Conservation (phyloP, 2,329 filamentous ascomycete genomes). For the Magnaporthiopsis rhizophila region DNA sequence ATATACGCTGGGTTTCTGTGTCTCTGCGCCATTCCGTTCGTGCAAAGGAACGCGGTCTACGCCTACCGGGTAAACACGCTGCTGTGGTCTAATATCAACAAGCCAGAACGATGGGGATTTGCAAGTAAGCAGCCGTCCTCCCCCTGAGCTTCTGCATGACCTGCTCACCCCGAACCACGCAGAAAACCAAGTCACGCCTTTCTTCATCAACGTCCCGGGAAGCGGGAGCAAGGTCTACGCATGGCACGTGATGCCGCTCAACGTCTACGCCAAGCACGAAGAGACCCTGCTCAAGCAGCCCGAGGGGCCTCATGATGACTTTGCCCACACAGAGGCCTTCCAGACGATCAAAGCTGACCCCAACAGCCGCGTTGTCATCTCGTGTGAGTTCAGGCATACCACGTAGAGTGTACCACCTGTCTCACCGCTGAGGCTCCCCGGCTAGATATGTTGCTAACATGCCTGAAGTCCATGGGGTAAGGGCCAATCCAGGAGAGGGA, state of each 20-base stretch:
- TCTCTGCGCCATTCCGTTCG: slow-evolving; percentile 55
- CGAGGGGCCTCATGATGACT: slow-evolving; percentile 41
- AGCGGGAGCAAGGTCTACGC: slow-evolving; percentile 76
- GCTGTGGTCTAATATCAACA: slow-evolving; percentile 59
- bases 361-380: slow-evolving; percentile 54
- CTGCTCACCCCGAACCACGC: neutral
- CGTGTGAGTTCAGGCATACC: slow-evolving; percentile 37
- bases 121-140: slow-evolving; percentile 47
- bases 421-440: slow-evolving; percentile 6
- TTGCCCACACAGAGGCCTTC: slow-evolving; percentile 51
- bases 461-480: slow-evolving; percentile 52
- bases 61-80: slow-evolving; percentile 65
- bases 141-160: neutral
- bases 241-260: slow-evolving; percentile 83
- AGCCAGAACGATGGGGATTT: slow-evolving; percentile 80
- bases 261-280: slow-evolving; percentile 68
- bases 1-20: slow-evolving; percentile 61
- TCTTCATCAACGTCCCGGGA: slow-evolving; percentile 58
- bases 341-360: slow-evolving; percentile 55
- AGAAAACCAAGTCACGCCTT: slow-evolving; percentile 86
- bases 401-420: slow-evolving; percentile 20
- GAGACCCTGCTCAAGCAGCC: slow-evolving; percentile 45
- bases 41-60: slow-evolving; percentile 82
- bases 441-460: slow-evolving; percentile 12
- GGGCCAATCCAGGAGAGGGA: slow-evolving; percentile 16